Evolutionary conservation across 2,329 filamentous ascomycete species (phyloP), one percentile per base, ranked within the genome.

Genomic region (Pestalotiopsis sp.): DNA sequence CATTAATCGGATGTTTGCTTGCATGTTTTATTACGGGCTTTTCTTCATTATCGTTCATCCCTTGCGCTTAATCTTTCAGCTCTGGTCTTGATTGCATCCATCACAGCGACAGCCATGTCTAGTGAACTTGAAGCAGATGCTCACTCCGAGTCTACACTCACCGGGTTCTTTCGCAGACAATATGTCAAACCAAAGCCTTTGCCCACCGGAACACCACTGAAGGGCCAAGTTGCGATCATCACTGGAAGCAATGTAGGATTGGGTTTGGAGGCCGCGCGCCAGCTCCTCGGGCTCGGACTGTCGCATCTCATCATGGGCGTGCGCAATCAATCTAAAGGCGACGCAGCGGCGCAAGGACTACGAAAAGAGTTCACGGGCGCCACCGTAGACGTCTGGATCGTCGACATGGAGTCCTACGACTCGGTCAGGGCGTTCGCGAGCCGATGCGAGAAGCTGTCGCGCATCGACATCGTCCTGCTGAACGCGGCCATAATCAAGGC

Each of bases 171-270:
- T 52, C 45, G 45, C 20, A 52, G 45, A 52, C 57, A 59, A 27
- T 27, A 25, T 1, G 14, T 23, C 5, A 59, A 36, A 9, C 57
- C 57, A 2, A 59, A 4, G 0, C 57, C 57, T 59, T 4, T 62
- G 13, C 59, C 59, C 27, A 25, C 9, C 12, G n/a, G 38, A 23
- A 73, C 70, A 2, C 2, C 72, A 61, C 73, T 82, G 66, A 70
- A 72, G 0, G 79, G 78, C 9, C 75, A 83, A 71, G 78, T 78
- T 1, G 81, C 80, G 58, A 81, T 86, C 56, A 75, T 86, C 11
- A 85, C 84, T 0, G 84, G 84, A 1, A 74, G 78, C 27, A 86
- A 85, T 69, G 75, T 70, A 4, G 84, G 85, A 0, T 73, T 86
- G 0, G 85, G 85, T 4, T 73, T 84, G n/a, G 83, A 85, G 74